phyloP scores from a whole-genome alignment of 257 asterid species.

The Linderniella brevidens region DNA sequence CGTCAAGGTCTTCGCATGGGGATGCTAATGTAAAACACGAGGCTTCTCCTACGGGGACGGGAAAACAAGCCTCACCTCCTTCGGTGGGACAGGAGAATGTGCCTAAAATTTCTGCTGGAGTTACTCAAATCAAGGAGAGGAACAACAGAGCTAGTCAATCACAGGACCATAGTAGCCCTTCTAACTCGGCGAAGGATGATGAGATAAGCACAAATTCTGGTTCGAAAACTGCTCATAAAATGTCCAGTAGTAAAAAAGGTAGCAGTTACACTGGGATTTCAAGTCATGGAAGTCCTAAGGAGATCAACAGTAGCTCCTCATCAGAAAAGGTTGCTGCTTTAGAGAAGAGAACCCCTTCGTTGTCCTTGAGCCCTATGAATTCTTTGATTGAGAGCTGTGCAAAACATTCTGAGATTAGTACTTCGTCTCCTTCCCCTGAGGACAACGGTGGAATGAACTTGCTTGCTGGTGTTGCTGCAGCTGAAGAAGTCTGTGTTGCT shows the following conservation, averaged over 20 bases:
- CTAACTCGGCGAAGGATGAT: slow-evolving; percentile 24
- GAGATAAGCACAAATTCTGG: slow-evolving; percentile 21
- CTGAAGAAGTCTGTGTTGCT: slow-evolving; percentile 18
- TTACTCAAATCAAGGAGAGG: slow-evolving; percentile 23
- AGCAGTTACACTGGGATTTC: slow-evolving; percentile 16
- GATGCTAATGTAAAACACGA: slow-evolving; percentile 24
- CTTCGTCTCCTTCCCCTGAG: slow-evolving; percentile 25
- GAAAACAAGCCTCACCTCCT: slow-evolving; percentile 20
- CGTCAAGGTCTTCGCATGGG: slow-evolving; percentile 24
- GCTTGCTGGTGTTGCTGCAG: slow-evolving; percentile 50
- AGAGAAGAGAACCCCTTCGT: slow-evolving; percentile 25
- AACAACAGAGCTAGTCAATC: slow-evolving; percentile 34
- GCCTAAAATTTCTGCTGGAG: slow-evolving; percentile 18
- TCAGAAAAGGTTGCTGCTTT: slow-evolving; percentile 13
- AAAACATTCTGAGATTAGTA: slow-evolving; percentile 30
- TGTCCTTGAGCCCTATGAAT: slow-evolving; percentile 43
- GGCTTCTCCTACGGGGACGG: slow-evolving; percentile 24
- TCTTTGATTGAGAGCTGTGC: slow-evolving; percentile 52
- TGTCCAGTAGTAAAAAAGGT: slow-evolving; percentile 14
- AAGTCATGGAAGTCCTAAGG: slow-evolving; percentile 21
- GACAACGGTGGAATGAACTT: slow-evolving; percentile 53
- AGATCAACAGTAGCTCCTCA: slow-evolving; percentile 18
- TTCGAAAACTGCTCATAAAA: slow-evolving; percentile 18
- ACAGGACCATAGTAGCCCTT: slow-evolving; percentile 17
- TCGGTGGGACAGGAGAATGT: slow-evolving; percentile 27